These are phyloP conservation scores for Vinca minor DNA, from an alignment of 257 asterid genomes.

Conservation along the genomic window DNA sequence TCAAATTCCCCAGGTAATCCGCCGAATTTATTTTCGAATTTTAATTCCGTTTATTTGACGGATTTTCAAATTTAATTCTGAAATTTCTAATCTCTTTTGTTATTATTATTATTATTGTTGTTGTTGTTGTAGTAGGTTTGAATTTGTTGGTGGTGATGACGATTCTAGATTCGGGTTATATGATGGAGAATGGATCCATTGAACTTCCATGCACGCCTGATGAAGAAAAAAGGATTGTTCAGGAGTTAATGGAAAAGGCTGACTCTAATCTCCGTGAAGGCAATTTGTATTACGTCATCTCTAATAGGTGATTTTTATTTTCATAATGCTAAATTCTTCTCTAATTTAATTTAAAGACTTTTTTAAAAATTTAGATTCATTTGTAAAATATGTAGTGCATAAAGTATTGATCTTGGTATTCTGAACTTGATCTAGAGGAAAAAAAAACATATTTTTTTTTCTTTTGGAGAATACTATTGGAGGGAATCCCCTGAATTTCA, in stretches of 20 bases:
- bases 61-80: not conserved
- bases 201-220: conserved; percentile 79
- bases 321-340: not conserved
- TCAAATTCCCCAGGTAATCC: not conserved
- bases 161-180: conserved; percentile 66
- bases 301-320: conserved; percentile 40
- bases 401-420: not conserved
- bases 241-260: conserved; percentile 51
- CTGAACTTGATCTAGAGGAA: not conserved
- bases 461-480: too few relatives aligned
- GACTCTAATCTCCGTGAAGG: conserved; percentile 73
- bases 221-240: conserved; percentile 62
- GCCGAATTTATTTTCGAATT: not conserved
- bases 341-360: too few relatives aligned
- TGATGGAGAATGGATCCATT: conserved; percentile 79
- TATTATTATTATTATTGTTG: too few relatives aligned
- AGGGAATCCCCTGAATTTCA: not conserved
- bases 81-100: not conserved
- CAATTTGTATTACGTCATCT: conserved; percentile 56
- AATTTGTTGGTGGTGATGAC: conserved; percentile 75
- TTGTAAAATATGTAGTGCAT: not conserved
- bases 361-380: not conserved
- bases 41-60: not conserved
- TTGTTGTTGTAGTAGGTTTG: conserved; percentile 4
- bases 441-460: too few relatives aligned